Evolutionary conservation across 768 basidiomycete species (phyloP), one percentile per base, ranked within the genome.

Genomic region (Hypsizygus marmoreus): DNA sequence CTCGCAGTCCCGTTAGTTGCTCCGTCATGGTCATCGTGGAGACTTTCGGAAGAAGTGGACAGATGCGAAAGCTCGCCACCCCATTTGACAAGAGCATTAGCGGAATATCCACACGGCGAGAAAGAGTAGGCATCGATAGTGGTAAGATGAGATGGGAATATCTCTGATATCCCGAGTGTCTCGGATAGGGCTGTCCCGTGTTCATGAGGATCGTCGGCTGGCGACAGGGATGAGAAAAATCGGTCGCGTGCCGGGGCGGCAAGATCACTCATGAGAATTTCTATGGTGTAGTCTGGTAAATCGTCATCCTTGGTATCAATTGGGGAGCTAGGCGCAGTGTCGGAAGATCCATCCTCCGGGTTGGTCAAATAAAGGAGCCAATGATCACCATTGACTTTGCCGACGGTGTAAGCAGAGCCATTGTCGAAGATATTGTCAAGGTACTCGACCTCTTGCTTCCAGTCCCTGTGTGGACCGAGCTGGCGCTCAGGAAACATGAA

Each of bases 401-500:
- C 97, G 51, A 98, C 86, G 23, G 91, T 95, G 72, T 99, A 99
- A 3, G 95, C 97, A 6, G 92, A 82, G 37, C 94, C 94, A 63
- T 81, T 80, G 56, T 78, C 76, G 66, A 99, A 98, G 51, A 95
- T 84, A 50, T 81, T 80, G 62, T 99, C 95, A 40, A 99, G 76
- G 62, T 84, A 98, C 46, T 84, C 81, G 59, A 98, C 88, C 70
- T 99, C 97, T 45, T 89, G 80, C 48, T 82, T 82, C 97, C 97
- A 99, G 59, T 93, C 90, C 45, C 82, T 76, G 69, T 99, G 97
- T 12, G 94, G 95, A 3, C 93, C 95, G 16, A 73, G 72, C 63
- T 99, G 97, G 17, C 90, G 83, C 65, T 99, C 97, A 6, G 97
- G 97, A 68, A 97, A 99, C 89, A 98, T 97, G 80, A 98, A 99